Conservation (phyloP, 805 yeast species). For the Kodamaea fukazawae region DNA sequence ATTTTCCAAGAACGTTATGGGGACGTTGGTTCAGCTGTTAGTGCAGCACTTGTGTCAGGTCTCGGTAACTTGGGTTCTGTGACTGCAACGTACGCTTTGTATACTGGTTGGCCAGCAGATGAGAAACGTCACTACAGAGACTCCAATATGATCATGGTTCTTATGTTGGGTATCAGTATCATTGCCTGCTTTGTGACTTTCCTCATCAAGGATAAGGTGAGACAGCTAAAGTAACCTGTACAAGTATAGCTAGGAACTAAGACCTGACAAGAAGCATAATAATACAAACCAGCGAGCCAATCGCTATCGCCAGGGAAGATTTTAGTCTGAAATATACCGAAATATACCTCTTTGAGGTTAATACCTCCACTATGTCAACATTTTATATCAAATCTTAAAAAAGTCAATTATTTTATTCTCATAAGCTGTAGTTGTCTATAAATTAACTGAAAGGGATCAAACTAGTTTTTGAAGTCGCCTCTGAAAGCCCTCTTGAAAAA, state of each 20-base stretch:
- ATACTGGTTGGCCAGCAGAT: constrained; percentile 86
- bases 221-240: constrained; percentile 18
- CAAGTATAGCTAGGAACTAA: too few species aligned
- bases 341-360: too few species aligned
- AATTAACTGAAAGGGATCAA: background rate
- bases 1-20: constrained; percentile 70
- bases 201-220: constrained; percentile 29
- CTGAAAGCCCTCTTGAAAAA: constrained; percentile 14
- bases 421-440: background rate
- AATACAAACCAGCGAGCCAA: too few species aligned
- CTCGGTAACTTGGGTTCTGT: constrained; percentile 86
- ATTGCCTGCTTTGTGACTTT: constrained; percentile 39
- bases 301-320: too few species aligned
- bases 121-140: constrained; percentile 55
- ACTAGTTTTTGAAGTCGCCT: constrained; percentile 8
- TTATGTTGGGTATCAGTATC: constrained; percentile 73
- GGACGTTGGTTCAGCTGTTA: constrained; percentile 80
- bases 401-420: too few species aligned
- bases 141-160: constrained; percentile 81
- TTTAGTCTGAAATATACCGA: too few species aligned
- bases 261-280: too few species aligned
- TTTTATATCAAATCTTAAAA: too few species aligned
- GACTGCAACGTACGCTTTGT: constrained; percentile 79
- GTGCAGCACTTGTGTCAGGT: constrained; percentile 81
- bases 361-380: too few species aligned